phyloP scores from a whole-genome alignment of 352 stramenopile genomes.

The Phytophthora litchii region DNA sequence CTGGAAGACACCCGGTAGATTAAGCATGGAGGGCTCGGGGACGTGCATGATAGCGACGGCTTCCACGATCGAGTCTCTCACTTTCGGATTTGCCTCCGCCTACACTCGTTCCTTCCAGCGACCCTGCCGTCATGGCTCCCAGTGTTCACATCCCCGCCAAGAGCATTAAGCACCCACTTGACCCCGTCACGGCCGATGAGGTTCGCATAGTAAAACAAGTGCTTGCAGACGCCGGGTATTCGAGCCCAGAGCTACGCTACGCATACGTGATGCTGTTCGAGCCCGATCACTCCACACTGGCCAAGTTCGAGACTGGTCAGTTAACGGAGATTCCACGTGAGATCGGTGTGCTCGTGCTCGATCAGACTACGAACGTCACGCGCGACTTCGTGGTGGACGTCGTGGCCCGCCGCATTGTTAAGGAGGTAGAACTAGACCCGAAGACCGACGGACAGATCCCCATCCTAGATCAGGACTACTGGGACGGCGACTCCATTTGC shows the following conservation, averaged over 20 bases:
- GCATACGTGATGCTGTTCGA: slow-evolving; percentile 64
- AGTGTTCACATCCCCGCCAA: slow-evolving; percentile 29
- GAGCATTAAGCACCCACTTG: slow-evolving; percentile 45
- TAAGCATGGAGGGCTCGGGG: slow-evolving; percentile 5
- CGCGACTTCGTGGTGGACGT: slow-evolving; percentile 52
- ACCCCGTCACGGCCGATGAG: slow-evolving; percentile 51
- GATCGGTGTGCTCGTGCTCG: slow-evolving; percentile 46
- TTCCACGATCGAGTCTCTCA: slow-evolving; percentile 16
- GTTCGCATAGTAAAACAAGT: slow-evolving; percentile 52
- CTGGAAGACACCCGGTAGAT: slow-evolving; percentile 1
- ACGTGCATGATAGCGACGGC: neutral
- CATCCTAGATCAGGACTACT: slow-evolving; percentile 56
- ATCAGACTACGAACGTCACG: slow-evolving; percentile 40
- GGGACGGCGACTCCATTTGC: slow-evolving; percentile 44
- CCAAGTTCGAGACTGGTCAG: slow-evolving; percentile 41
- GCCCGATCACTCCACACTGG: slow-evolving; percentile 48
- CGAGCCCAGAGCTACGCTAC: slow-evolving; percentile 40
- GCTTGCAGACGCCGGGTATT: slow-evolving; percentile 44
- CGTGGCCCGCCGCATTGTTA: slow-evolving; percentile 32
- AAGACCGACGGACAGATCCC: slow-evolving; percentile 52
- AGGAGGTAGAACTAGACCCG: slow-evolving; percentile 40
- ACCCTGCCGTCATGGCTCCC: slow-evolving; percentile 26
- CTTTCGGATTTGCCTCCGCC: slow-evolving; percentile 32
- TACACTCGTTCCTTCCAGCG: slow-evolving; percentile 9
- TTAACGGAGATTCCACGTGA: slow-evolving; percentile 45